Conservation (phyloP, 768 basidiomycete genomes). For the Suillus luteus region DNA sequence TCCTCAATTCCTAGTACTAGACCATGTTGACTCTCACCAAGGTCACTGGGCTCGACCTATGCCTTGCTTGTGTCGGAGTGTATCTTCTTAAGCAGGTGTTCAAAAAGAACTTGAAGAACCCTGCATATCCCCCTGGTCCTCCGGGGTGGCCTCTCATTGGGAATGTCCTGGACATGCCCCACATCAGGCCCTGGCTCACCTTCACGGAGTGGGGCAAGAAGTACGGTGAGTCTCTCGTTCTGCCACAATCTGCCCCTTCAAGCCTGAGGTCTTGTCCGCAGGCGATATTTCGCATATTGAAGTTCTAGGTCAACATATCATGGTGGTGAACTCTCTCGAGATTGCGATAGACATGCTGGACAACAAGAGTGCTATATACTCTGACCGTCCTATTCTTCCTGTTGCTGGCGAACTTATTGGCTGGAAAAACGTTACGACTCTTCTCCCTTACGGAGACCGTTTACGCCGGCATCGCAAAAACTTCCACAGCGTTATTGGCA, state of each 20-base stretch:
- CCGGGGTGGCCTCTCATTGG: conserved; percentile 11
- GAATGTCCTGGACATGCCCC: conserved; percentile 53
- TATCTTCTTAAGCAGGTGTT: too few species aligned
- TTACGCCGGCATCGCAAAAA: too few species aligned
- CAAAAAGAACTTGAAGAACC: too few species aligned
- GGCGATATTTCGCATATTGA: conserved; percentile 42
- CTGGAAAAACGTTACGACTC: too few species aligned
- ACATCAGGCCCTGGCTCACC: conserved; percentile 40
- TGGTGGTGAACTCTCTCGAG: conserved; percentile 55
- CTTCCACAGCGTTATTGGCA: too few species aligned
- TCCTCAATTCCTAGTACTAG: too few species aligned
- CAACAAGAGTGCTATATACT: conserved; percentile 65
- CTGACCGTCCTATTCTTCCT: conserved; percentile 55
- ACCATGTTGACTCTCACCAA: conserved; percentile 16
- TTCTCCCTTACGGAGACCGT: too few species aligned
- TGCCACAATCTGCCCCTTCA: neutral
- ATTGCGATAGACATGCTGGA: conserved; percentile 59
- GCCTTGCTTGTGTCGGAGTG: conserved; percentile 25
- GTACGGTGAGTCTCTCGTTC: conserved; percentile 36
- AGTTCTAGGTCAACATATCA: conserved; percentile 11
- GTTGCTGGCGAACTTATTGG: conserved; percentile 35
- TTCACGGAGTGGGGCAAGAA: conserved; percentile 33
- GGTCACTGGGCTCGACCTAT: conserved; percentile 30
- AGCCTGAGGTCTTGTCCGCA: neutral
- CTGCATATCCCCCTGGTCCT: too few species aligned